Evolutionary conservation across 139 green algal genomes (phyloP).

Genomic region (Coelastrella sp.): DNA sequence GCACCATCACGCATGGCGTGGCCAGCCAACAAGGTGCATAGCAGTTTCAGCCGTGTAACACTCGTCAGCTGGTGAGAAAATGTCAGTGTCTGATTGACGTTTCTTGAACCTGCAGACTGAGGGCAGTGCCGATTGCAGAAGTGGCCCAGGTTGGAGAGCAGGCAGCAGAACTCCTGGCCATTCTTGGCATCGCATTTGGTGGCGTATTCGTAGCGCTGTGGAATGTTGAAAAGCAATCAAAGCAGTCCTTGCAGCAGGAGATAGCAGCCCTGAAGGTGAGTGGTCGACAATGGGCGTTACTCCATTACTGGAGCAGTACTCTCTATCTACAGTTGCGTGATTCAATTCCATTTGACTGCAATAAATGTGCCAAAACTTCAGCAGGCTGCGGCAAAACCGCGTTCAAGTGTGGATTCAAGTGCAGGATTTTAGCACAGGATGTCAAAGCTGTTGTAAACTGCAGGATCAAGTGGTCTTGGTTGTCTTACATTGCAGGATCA

Average conservation of each 20-base stretch:
- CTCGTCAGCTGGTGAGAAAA: too few species aligned
- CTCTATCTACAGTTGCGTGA: too few species aligned
- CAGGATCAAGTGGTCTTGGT: too few species aligned
- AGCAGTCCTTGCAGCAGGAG: neutral
- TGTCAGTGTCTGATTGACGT: too few species aligned
- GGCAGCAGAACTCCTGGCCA: conserved; percentile 1
- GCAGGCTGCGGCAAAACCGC: too few species aligned
- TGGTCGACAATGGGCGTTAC: neutral
- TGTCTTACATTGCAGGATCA: neutral
- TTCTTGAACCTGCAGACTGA: neutral
- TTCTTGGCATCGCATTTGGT: conserved; percentile 2
- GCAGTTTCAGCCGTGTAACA: too few species aligned
- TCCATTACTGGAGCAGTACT: neutral
- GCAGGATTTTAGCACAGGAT: too few species aligned
- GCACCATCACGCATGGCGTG: too few species aligned
- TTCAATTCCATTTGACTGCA: too few species aligned
- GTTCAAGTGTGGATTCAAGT: neutral
- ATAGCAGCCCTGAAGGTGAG: neutral
- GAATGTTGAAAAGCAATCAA: conserved; percentile 18
- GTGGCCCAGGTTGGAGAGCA: neutral
- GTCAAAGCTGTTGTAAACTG: too few species aligned
- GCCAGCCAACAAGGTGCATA: too few species aligned
- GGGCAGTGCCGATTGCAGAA: neutral
- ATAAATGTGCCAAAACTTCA: too few species aligned
- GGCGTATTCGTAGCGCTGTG: conserved; percentile 12